These are phyloP conservation scores for Cladosporium sp. DNA, from an alignment of 2,329 filamentous ascomycete species.

Conservation along the genomic window DNA sequence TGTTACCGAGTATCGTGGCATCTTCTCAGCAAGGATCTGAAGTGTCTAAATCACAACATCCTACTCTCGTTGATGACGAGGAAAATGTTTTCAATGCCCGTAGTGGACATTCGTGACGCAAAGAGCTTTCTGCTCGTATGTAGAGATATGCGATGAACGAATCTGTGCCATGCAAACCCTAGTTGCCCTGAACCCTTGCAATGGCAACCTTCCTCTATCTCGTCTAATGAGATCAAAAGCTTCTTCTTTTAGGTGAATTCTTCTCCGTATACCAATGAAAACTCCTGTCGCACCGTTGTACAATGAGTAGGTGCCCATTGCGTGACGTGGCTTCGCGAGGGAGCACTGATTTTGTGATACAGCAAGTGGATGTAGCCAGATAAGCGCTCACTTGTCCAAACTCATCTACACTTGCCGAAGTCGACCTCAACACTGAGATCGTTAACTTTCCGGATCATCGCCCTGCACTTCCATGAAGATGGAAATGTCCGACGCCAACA, in stretches of 20 bases:
- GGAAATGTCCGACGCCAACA: constrained; percentile 37
- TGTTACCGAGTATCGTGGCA: not conserved
- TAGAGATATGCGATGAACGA: not conserved
- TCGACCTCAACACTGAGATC: not conserved
- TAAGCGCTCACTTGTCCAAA: not conserved
- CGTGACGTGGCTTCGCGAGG: not conserved
- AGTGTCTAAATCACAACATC: not conserved
- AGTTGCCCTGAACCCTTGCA: not conserved
- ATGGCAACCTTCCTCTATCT: not conserved
- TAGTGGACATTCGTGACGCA: not conserved
- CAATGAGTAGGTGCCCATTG: not conserved
- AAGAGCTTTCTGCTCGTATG: not conserved
- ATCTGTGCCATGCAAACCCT: not conserved
- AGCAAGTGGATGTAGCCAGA: not conserved
- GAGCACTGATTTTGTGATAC: not conserved
- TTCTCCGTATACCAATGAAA: not conserved
- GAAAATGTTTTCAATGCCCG: too few relatives aligned
- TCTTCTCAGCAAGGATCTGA: not conserved
- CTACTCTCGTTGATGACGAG: not conserved
- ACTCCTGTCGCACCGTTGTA: not conserved
- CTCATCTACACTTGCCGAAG: not conserved
- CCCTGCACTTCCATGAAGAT: not conserved
- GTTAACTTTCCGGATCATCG: too few relatives aligned
- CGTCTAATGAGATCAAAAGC: not conserved
- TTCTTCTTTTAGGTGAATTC: not conserved